Percentiles rank a stretch among this genome's conserved stretches.
Evolutionary conservation across 164 flowering plant genomes (phyloP).

Genomic region (Nymphaea thermarum): DNA sequence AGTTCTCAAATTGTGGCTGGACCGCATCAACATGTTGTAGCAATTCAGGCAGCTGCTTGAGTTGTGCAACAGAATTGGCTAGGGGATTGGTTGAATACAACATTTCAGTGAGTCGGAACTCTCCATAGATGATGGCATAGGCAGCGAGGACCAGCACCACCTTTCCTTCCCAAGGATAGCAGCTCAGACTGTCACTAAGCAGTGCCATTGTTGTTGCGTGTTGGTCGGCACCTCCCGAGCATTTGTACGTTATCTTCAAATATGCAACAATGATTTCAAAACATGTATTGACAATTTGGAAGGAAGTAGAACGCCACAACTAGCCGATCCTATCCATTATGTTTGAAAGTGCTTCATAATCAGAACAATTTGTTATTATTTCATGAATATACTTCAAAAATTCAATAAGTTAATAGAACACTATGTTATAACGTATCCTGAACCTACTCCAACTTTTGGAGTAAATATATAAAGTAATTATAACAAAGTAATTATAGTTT

Average conservation of each 20-base stretch:
- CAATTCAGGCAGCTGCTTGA: constrained; percentile 43
- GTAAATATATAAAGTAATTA: no score
- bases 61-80: constrained; percentile 32
- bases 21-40: constrained; percentile 24
- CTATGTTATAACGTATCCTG: no score
- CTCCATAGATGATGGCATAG: constrained; percentile 45
- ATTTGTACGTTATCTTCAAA: constrained; percentile 32
- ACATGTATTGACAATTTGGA: background rate
- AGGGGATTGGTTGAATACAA: constrained; percentile 21
- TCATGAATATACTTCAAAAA: no score
- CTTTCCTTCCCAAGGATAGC: constrained; percentile 64
- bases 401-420: no score
- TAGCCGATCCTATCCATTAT: background rate
- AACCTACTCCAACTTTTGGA: no score
- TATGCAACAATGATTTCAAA: background rate
- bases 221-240: constrained; percentile 18
- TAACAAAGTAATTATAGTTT: no score
- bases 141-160: constrained; percentile 52
- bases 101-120: constrained; percentile 37
- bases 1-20: constrained; percentile 29
- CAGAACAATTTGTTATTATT: no score
- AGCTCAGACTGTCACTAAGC: constrained; percentile 34
- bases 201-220: constrained; percentile 34
- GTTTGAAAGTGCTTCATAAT: background rate
- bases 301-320: background rate